phyloP scores from a whole-genome alignment of 78 protist species.

The Protostelium mycophagum region DNA sequence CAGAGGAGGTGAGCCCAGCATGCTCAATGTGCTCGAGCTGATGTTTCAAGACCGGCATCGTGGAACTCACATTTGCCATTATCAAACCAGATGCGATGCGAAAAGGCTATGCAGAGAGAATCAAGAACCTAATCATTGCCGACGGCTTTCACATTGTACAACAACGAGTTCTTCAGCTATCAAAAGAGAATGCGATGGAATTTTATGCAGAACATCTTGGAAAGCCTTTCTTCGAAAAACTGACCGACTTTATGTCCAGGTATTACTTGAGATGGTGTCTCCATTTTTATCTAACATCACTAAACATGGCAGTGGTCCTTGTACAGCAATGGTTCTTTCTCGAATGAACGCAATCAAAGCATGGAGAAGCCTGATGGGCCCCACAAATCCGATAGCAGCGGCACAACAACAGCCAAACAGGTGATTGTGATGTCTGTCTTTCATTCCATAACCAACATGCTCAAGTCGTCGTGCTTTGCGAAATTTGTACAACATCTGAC shows the following conservation, averaged over 20 bases:
- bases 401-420: background rate
- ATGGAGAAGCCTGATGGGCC: background rate
- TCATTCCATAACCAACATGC: too few relatives aligned
- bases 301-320: background rate
- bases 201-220: background rate
- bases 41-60: background rate
- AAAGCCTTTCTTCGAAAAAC: background rate
- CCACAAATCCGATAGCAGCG: background rate
- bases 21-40: too few relatives aligned
- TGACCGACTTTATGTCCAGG: background rate
- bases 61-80: background rate
- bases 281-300: background rate
- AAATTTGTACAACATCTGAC: background rate
- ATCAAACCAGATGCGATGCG: background rate
- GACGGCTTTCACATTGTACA: background rate
- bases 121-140: background rate
- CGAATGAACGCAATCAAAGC: background rate
- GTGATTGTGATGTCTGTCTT: background rate
- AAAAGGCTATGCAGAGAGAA: background rate
- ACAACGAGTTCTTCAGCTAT: background rate
- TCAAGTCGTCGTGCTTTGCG: too few relatives aligned
- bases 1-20: background rate
- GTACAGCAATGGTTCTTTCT: background rate
- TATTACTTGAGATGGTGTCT: background rate
- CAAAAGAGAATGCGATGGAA: background rate